Conservation (phyloP, 441 rosid genomes). For the Flueggea neowawraea region DNA sequence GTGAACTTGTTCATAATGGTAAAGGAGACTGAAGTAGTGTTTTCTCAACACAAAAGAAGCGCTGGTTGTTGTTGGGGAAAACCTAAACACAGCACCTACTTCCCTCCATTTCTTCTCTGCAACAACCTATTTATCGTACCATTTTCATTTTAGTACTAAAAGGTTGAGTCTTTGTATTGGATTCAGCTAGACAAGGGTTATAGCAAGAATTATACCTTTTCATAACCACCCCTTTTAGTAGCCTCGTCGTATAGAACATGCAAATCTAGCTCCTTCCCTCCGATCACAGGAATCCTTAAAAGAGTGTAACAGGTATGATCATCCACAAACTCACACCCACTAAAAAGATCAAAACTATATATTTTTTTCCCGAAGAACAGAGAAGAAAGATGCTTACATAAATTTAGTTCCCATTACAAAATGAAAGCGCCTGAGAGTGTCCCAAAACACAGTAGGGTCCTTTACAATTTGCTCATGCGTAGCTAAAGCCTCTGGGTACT, state of each 20-base stretch:
- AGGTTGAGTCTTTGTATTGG: neutral
- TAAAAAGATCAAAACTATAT: neutral
- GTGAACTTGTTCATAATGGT: slow-evolving; percentile 88
- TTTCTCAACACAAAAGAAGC: slow-evolving; percentile 94
- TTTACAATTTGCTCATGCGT: slow-evolving; percentile 52
- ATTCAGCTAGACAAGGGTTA: neutral
- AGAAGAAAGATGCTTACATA: slow-evolving; percentile 42
- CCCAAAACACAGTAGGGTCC: slow-evolving; percentile 65
- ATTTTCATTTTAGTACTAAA: neutral
- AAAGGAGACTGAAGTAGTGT: slow-evolving; percentile 79
- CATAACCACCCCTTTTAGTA: slow-evolving; percentile 87
- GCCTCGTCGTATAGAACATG: slow-evolving; percentile 89
- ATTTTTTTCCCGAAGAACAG: neutral
- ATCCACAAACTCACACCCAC: neutral
- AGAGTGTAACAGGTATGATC: neutral
- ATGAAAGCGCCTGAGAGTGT: slow-evolving; percentile 88
- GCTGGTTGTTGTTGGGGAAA: slow-evolving; percentile 93
- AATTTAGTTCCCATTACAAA: slow-evolving; percentile 76
- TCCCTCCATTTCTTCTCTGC: slow-evolving; percentile 99
- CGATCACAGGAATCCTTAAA: slow-evolving; percentile 96
- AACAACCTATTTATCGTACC: slow-evolving; percentile 51
- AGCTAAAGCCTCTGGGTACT: slow-evolving; percentile 64
- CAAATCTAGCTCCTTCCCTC: slow-evolving; percentile 94
- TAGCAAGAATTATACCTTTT: slow-evolving; percentile 50
- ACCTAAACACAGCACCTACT: slow-evolving; percentile 83